Evolutionary conservation across 1,284 basidiomycete genomes (phyloP).

Genomic region (Sphagnurus paluster): DNA sequence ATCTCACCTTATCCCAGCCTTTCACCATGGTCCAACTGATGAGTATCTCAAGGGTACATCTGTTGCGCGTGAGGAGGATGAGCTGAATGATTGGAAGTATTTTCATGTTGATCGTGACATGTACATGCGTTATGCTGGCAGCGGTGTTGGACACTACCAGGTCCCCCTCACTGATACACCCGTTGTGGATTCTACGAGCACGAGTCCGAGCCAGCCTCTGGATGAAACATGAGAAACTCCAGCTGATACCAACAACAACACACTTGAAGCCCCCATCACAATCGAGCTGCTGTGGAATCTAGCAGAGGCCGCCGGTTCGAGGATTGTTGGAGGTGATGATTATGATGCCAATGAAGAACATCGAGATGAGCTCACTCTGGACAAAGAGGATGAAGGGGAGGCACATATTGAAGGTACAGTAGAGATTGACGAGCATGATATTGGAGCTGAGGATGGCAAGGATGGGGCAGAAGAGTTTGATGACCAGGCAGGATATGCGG

Average conservation of each 20-base stretch:
- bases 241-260: no score
- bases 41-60: background rate
- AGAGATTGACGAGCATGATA: background rate
- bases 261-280: no score
- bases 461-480: background rate
- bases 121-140: constrained; percentile 5
- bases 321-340: background rate
- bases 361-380: background rate
- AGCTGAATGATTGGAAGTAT: constrained; percentile 8
- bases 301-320: background rate
- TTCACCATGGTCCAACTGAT: constrained; percentile 20
- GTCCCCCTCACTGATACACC: background rate
- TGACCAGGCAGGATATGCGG: background rate
- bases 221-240: no score
- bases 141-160: constrained; percentile 7
- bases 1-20: constrained; percentile 34
- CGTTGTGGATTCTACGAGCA: background rate
- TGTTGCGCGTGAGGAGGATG: background rate
- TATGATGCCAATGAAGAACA: background rate
- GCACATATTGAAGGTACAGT: background rate
- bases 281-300: background rate
- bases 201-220: no score
- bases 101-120: constrained; percentile 10
- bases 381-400: background rate
- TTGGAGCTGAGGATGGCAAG: background rate